Evolutionary conservation across 371 early-diverging fungal genomes (phyloP), one percentile per base, ranked within the genome.

Genomic region (Dipsacomyces acuminosporus): DNA sequence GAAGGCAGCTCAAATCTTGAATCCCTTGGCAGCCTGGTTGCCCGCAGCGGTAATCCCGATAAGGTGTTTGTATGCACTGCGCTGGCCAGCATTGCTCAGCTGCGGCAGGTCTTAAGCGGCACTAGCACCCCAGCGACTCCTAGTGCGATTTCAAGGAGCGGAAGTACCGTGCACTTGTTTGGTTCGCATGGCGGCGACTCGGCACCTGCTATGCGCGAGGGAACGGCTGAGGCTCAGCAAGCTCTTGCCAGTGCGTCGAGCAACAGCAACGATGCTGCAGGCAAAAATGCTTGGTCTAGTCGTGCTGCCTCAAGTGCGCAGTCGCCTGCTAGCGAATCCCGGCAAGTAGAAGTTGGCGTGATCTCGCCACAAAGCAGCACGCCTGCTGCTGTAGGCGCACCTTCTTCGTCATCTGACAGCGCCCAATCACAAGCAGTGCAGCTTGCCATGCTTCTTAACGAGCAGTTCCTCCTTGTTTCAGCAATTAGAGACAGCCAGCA

Each of bases 1-100:
- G 90, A 87, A 38, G 87, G 86, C 24, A 85, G 87, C 20, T 26
- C 75, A 0, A 62, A 73, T 1, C 89, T 88, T 70, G 89, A 89
- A 53, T 82, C 84, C 0, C 62, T 91, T 22, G 80, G 78, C 33
- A 53, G 71, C 3, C 56, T 89, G 48, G 80, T 85, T 38, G 73
- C 79, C 20, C 77, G 64, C 18, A 22, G 46, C 2, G 69, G 64
- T 22, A 46, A 50, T 19, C 7, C 53, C 5, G 59, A 57, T 13
- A 57, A 45, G 34, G 45, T 52, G 2, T 67, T 67, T 24, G 23
- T 67, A 0, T 50, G 43, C 15, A 25, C 59, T 15, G 64, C 64
- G 8, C 38, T 64, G 25, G 51, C 54, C 2, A 45, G 46, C 45
- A 24, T 51, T 14, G 25, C 64, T 7, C 64, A 54, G 17, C 13